Evolutionary conservation across 345 rosid genomes (phyloP).

Genomic region (Hibiscus tridactylites): DNA sequence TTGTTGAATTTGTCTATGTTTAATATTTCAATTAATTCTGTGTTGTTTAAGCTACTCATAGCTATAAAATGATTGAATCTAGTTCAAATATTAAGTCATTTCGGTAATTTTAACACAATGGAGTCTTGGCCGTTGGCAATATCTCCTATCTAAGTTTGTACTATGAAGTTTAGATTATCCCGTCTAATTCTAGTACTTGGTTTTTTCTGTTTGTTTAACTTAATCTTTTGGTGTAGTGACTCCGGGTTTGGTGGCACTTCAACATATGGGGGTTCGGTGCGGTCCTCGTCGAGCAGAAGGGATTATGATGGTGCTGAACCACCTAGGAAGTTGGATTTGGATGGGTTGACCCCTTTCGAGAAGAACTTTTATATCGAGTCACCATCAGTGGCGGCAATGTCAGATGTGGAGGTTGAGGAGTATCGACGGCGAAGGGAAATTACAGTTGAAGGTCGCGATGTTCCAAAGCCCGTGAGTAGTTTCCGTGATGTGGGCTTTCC

Average conservation of each 20-base stretch:
- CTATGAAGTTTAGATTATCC: neutral
- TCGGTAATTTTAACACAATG: neutral
- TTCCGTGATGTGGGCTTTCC: slow-evolving; percentile 82
- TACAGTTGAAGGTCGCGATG: slow-evolving; percentile 87
- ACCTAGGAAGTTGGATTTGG: slow-evolving; percentile 71
- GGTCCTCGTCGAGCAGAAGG: slow-evolving; percentile 47
- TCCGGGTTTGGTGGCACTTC: slow-evolving; percentile 90
- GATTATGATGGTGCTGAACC: slow-evolving; percentile 45
- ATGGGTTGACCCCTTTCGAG: slow-evolving; percentile 91
- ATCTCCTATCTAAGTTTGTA: neutral
- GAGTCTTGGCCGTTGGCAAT: neutral
- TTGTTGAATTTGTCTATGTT: neutral
- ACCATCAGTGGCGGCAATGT: slow-evolving; percentile 74
- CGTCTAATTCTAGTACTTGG: slow-evolving; percentile 10
- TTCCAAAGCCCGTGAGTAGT: slow-evolving; percentile 85
- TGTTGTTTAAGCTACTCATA: neutral
- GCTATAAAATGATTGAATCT: neutral
- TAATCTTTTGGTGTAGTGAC: slow-evolving; percentile 42
- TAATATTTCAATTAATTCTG: neutral
- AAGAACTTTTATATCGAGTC: slow-evolving; percentile 92
- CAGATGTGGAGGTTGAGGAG: slow-evolving; percentile 69
- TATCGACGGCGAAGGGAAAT: slow-evolving; percentile 72
- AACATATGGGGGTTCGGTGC: slow-evolving; percentile 40
- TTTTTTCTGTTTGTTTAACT: slow-evolving; percentile 9
- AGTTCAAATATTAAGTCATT: neutral